Evolutionary conservation across 2,329 filamentous ascomycete species (phyloP), one percentile per base, ranked within the genome.

Genomic region (Pseudocercospora pini-densiflorae): DNA sequence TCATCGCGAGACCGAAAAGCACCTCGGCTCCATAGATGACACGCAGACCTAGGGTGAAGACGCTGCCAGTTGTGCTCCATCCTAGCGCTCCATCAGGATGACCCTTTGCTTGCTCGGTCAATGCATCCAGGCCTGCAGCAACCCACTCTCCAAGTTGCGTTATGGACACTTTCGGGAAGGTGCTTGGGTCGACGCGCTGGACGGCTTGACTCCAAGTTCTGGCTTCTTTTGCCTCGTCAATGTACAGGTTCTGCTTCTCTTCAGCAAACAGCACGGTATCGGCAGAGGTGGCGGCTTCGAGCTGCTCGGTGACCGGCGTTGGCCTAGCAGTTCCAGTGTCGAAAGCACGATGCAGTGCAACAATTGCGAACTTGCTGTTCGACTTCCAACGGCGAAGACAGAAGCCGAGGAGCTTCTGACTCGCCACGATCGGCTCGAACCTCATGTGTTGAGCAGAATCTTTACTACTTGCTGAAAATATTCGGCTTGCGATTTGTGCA

Each of bases 221-320:
- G 3, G 89, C 84, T 77, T 97, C 94, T 57, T 89, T 84, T 5
- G 92, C 87, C 71, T 93, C 89, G 77, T 98, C 94, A 59, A 94
- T 83, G 77, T 92, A 98, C n/a, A 97, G 84, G 76, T 99, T 99
- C 77, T 97, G 93, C 77, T 96, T 94, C 79, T 99, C 95, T 63
- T 93, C 86, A 0, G 87, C 90, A 76, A 99, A 99, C 0, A 99
- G 86, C 3, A 89, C 84, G 68, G 89, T 87, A 74, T 92, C 87
- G 71, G 82, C 79, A 23, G 16, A 12, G 3, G 77, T 72, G 21
- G 47, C 27, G 0, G 49, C 47, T 19, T 51, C 36, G 23, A 76
- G 33, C 23, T 68, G 64, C 12, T 68, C 62, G 5, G 61, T 59
- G 2, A 74, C 68, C 4, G 63, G 59, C 0, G 14, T 5, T 6